Conservation (phyloP, 208 protist genomes). For the Trypanosoma boissoni region DNA sequence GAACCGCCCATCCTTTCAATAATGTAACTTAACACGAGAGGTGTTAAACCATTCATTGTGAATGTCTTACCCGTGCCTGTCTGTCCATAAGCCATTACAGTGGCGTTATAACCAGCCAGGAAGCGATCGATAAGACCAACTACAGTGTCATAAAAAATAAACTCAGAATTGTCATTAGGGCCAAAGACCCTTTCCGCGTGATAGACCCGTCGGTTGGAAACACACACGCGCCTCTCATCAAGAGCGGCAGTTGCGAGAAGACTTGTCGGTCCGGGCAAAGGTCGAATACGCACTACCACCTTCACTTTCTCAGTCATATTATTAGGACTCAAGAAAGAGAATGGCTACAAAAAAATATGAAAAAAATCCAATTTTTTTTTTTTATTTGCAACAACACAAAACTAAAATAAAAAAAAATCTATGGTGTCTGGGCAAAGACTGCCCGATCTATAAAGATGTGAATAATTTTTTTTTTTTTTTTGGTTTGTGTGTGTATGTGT, state of each 20-base stretch:
- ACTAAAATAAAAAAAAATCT: too few relatives aligned
- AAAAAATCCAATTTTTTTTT: too few relatives aligned
- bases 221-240: constrained; percentile 64
- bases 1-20: constrained; percentile 48
- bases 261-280: constrained; percentile 27
- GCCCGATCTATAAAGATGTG: not conserved
- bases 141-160: constrained; percentile 77
- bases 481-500: not conserved
- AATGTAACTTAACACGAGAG: constrained; percentile 81
- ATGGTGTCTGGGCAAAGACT: too few relatives aligned
- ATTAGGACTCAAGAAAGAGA: too few relatives aligned
- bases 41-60: constrained; percentile 78
- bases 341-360: constrained; percentile 1
- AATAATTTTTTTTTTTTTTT: not conserved
- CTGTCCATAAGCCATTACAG: constrained; percentile 93
- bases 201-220: constrained; percentile 77
- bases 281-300: constrained; percentile 86
- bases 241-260: constrained; percentile 46
- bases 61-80: constrained; percentile 94
- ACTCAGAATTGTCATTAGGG: constrained; percentile 50
- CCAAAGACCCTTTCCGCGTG: constrained; percentile 86
- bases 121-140: constrained; percentile 67
- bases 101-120: constrained; percentile 88
- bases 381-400: too few relatives aligned
- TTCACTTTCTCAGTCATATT: constrained; percentile 57